These are phyloP conservation scores for Cynara cardunculus DNA, from an alignment of 129 eudicot species.

Conservation along the genomic window DNA sequence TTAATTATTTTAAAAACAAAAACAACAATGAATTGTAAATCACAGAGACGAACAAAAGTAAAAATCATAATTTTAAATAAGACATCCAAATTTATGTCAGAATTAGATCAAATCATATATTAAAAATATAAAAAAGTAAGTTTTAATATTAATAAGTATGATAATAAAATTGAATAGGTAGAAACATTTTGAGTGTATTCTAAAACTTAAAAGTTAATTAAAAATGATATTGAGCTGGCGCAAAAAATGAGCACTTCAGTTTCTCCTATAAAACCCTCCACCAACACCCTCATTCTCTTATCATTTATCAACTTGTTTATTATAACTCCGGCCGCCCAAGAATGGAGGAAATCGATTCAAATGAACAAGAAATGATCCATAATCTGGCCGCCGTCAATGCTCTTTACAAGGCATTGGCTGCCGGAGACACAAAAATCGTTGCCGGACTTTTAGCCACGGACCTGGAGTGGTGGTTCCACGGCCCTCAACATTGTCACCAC, in stretches of 20 bases:
- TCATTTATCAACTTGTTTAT: constrained; percentile 7
- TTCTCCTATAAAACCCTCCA: constrained; percentile 26
- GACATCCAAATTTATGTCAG: too few species aligned
- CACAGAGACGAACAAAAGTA: too few species aligned
- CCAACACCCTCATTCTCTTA: not conserved
- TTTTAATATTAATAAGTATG: too few species aligned
- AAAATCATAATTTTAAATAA: too few species aligned
- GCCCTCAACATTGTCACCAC: constrained; percentile 79
- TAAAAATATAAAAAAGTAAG: too few species aligned
- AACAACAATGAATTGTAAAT: too few species aligned
- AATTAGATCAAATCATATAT: too few species aligned
- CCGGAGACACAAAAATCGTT: constrained; percentile 38
- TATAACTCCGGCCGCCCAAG: too few species aligned
- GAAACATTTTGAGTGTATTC: too few species aligned
- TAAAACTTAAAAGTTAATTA: not conserved
- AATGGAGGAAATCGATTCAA: constrained; percentile 18
- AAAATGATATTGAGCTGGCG: not conserved
- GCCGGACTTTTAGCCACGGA: constrained; percentile 42
- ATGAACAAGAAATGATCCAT: constrained; percentile 15
- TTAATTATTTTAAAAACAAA: too few species aligned
- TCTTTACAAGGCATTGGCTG: constrained; percentile 57
- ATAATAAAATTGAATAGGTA: too few species aligned
- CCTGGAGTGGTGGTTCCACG: constrained; percentile 90
- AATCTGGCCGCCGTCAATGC: constrained; percentile 49
- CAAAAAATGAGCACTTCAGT: not conserved